These are phyloP conservation scores for Macrolepiota fuliginosa DNA, from an alignment of 768 basidiomycete species.

Conservation along the genomic window DNA sequence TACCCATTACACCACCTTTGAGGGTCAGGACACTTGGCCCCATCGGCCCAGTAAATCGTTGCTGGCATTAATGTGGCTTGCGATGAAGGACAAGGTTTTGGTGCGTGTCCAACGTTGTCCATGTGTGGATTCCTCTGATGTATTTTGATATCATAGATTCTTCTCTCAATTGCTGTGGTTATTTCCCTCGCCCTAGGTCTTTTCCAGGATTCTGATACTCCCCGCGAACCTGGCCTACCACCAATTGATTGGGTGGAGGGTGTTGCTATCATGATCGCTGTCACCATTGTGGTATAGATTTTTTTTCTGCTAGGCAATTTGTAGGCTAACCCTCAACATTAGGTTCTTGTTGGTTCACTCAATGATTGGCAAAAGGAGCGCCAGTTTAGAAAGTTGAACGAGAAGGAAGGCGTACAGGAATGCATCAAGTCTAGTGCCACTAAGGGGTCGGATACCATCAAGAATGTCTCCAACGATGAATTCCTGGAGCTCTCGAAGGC, in stretches of 20 bases:
- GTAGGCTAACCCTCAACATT: slow-evolving; percentile 1
- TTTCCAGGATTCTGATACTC: slow-evolving; percentile 88
- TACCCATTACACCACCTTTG: slow-evolving; percentile 41
- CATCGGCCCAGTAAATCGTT: slow-evolving; percentile 66
- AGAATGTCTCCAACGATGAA: slow-evolving; percentile 78
- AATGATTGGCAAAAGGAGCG: slow-evolving; percentile 99
- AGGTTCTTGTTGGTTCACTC: slow-evolving; percentile 88
- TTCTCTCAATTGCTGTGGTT: slow-evolving; percentile 89
- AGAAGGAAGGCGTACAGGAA: slow-evolving; percentile 92
- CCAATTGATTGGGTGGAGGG: slow-evolving; percentile 98
- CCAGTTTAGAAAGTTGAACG: slow-evolving; percentile 90
- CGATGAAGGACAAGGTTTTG: slow-evolving; percentile 88
- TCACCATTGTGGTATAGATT: slow-evolving; percentile 64
- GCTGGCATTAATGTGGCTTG: slow-evolving; percentile 78
- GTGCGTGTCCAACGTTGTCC: slow-evolving; percentile 38
- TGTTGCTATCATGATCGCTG: slow-evolving; percentile 76
- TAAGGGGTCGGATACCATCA: slow-evolving; percentile 94
- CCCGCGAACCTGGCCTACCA: slow-evolving; percentile 54
- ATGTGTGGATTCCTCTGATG: not conserved
- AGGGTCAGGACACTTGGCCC: slow-evolving; percentile 72
- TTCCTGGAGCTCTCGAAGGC: slow-evolving; percentile 52
- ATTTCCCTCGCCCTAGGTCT: slow-evolving; percentile 92
- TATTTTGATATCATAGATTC: slow-evolving; percentile 47
- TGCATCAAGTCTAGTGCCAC: slow-evolving; percentile 98
- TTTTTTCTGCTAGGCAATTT: not conserved